A percentile compares a stretch with the other conserved stretches of the same genome.
phyloP scores from a whole-genome alignment of 2,329 filamentous ascomycete genomes.

The Penicillium sp. region DNA sequence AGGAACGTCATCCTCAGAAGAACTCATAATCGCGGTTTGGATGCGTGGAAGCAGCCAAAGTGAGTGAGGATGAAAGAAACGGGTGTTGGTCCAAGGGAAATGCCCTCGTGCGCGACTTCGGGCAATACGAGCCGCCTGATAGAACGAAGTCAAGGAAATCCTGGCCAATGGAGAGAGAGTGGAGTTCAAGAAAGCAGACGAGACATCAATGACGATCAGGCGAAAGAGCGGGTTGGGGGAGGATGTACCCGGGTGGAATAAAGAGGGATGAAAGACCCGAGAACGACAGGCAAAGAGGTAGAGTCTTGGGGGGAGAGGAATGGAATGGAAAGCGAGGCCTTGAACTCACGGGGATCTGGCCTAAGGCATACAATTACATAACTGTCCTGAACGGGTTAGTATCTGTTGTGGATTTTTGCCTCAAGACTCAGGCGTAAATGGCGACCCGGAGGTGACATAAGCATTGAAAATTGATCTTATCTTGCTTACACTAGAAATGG shows the following conservation, averaged over 20 bases:
- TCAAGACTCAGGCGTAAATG: neutral
- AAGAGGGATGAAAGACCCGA: slow-evolving; percentile 7
- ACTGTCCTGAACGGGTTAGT: neutral
- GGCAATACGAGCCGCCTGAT: slow-evolving; percentile 33
- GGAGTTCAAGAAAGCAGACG: slow-evolving; percentile 7
- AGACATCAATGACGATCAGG: slow-evolving; percentile 22
- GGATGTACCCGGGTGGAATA: slow-evolving; percentile 11
- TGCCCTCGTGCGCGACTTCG: slow-evolving; percentile 28
- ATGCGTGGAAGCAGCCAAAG: slow-evolving; percentile 6
- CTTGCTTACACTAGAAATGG: neutral
- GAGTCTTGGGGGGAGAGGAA: slow-evolving; percentile 33
- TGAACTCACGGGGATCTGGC: slow-evolving; percentile 19
- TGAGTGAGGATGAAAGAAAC: slow-evolving; percentile 14
- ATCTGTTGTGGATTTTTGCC: neutral
- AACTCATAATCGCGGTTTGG: slow-evolving; percentile 49
- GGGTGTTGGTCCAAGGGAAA: slow-evolving; percentile 10
- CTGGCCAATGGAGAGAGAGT: slow-evolving; percentile 33
- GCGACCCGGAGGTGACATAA: neutral
- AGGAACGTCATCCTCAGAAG: slow-evolving; percentile 80
- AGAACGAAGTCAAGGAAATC: slow-evolving; percentile 31
- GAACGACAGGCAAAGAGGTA: slow-evolving; percentile 22
- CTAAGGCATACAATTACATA: slow-evolving; percentile 18
- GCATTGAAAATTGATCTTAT: neutral
- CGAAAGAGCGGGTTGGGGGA: slow-evolving; percentile 13
- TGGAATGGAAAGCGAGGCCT: slow-evolving; percentile 40